Percentiles rank a stretch among this genome's conserved stretches.
These are phyloP conservation scores for Acarospora socialis DNA, from an alignment of 2,329 filamentous ascomycete genomes.

Conservation along the genomic window DNA sequence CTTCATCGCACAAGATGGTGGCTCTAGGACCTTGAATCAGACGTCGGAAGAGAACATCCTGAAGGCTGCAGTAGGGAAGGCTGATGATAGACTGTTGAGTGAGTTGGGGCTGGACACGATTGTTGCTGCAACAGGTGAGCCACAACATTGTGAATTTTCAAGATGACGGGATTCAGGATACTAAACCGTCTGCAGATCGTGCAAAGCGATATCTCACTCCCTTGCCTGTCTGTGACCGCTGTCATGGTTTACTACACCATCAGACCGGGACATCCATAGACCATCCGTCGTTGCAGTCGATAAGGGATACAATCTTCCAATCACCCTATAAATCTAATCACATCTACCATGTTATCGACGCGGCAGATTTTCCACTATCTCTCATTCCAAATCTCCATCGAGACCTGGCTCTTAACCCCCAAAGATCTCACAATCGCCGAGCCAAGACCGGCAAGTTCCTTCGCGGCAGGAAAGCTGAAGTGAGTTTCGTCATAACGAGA, in stretches of 20 bases:
- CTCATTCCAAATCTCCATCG: conserved; percentile 62
- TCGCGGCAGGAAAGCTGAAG: conserved; percentile 54
- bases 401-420: conserved; percentile 54
- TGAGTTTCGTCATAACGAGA: conserved; percentile 84
- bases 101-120: too few relatives aligned
- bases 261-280: conserved; percentile 55
- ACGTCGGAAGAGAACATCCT: conserved; percentile 6
- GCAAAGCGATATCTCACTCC: too few relatives aligned
- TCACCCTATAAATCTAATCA: conserved; percentile 86
- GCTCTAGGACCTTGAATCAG: conserved; percentile 19
- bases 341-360: conserved; percentile 89
- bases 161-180: too few relatives aligned
- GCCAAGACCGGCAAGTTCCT: conserved; percentile 53
- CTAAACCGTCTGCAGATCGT: too few relatives aligned
- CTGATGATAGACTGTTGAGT: conserved; percentile 3
- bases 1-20: conserved; percentile 22
- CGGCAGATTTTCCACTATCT: conserved; percentile 93
- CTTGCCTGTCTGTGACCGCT: conserved; percentile 66
- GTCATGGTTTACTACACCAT: conserved; percentile 69
- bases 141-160: too few relatives aligned
- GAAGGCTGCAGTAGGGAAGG: conserved; percentile 4
- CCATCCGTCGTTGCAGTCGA: conserved; percentile 66
- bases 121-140: too few relatives aligned
- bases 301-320: conserved; percentile 72
- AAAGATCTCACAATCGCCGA: conserved; percentile 69